Conservation (phyloP, 2,329 filamentous ascomycete species). For the Exophiala viscosa region DNA sequence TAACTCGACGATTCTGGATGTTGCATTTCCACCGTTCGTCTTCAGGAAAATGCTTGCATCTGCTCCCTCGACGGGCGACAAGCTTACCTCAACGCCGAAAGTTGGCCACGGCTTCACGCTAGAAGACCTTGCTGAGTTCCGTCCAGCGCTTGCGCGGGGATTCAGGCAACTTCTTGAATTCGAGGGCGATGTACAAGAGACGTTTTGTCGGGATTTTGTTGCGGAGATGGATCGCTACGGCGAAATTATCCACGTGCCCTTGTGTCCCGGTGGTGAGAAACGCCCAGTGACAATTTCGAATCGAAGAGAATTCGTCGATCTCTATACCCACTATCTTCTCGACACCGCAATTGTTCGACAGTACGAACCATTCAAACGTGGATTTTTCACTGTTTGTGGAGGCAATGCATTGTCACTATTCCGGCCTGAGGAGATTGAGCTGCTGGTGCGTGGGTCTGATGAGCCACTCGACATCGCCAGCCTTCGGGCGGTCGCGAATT, state of each 20-base stretch:
- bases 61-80: slow-evolving; percentile 59
- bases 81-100: slow-evolving; percentile 55
- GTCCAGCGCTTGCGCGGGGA: slow-evolving; percentile 70
- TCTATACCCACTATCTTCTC: slow-evolving; percentile 76
- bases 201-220: slow-evolving; percentile 78
- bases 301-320: slow-evolving; percentile 77
- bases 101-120: slow-evolving; percentile 67
- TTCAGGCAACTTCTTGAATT: slow-evolving; percentile 74
- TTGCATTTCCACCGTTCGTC: slow-evolving; percentile 81
- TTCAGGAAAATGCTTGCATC: slow-evolving; percentile 82
- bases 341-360: slow-evolving; percentile 74
- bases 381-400: slow-evolving; percentile 87
- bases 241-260: slow-evolving; percentile 60
- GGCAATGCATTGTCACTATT: slow-evolving; percentile 86
- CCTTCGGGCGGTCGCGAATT: slow-evolving; percentile 71
- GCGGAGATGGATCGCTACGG: slow-evolving; percentile 76
- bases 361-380: slow-evolving; percentile 89
- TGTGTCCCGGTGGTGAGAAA: slow-evolving; percentile 70
- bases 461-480: slow-evolving; percentile 75
- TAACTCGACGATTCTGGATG: slow-evolving; percentile 87
- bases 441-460: slow-evolving; percentile 79
- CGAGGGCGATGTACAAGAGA: slow-evolving; percentile 75
- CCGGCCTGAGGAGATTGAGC: slow-evolving; percentile 84
- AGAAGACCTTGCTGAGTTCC: slow-evolving; percentile 77
- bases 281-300: slow-evolving; percentile 79